Conservation (phyloP, 2,329 filamentous ascomycete species). For the Pseudogymnoascus sp. region DNA sequence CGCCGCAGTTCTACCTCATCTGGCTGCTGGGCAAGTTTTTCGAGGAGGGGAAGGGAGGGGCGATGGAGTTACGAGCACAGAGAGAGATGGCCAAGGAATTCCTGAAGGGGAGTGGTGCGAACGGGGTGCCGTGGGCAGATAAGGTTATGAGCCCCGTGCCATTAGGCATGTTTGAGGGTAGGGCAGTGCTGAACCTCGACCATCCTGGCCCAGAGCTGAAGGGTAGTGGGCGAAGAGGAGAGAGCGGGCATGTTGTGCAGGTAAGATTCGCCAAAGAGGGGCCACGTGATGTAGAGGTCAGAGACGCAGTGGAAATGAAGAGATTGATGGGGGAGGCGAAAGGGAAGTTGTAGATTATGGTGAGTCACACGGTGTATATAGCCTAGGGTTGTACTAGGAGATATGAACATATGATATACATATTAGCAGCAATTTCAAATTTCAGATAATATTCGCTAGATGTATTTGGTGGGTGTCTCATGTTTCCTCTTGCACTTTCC, state of each 20-base stretch:
- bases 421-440: not conserved
- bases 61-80: conserved; percentile 36
- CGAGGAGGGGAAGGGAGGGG: conserved; percentile 19
- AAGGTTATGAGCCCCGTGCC: conserved; percentile 52
- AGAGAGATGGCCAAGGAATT: conserved; percentile 46
- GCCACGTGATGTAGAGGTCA: conserved; percentile 45
- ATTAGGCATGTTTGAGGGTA: conserved; percentile 37
- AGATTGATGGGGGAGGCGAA: not conserved
- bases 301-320: not conserved
- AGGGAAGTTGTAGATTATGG: not conserved
- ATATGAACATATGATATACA: not conserved
- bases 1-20: conserved; percentile 76
- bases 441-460: not conserved
- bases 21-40: conserved; percentile 32
- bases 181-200: conserved; percentile 47
- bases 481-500: not conserved
- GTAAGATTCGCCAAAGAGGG: conserved; percentile 44
- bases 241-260: conserved; percentile 50
- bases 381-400: not conserved
- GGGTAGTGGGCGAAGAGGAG: conserved; percentile 41
- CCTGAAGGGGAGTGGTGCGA: conserved; percentile 35
- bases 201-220: conserved; percentile 48
- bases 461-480: not conserved
- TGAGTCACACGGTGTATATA: not conserved
- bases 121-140: conserved; percentile 40